A percentile compares a stretch with the other conserved stretches of the same genome.
phyloP scores from a whole-genome alignment of 176 grass and related monocot genomes.

The Elymus sibiricus region DNA sequence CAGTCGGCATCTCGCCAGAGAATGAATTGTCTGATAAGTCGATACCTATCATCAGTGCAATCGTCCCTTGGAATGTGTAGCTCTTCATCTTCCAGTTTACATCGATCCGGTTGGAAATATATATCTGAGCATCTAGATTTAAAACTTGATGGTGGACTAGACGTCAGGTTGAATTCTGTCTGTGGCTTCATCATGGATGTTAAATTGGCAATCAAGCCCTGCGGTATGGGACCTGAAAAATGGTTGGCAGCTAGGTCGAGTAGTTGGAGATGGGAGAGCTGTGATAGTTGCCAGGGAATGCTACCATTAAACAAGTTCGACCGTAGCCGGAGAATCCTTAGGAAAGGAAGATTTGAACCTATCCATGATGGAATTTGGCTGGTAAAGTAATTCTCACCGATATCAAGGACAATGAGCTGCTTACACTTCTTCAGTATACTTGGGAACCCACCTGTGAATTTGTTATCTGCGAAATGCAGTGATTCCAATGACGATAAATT shows the following conservation, averaged over 20 bases:
- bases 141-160: slow-evolving; percentile 5
- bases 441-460: slow-evolving; percentile 31
- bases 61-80: slow-evolving; percentile 11
- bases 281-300: slow-evolving; percentile 33
- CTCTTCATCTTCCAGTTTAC: slow-evolving; percentile 26
- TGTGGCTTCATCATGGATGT: slow-evolving; percentile 33
- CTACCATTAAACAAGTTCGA: slow-evolving; percentile 31
- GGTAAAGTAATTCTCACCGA: slow-evolving; percentile 30
- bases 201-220: background rate
- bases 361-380: slow-evolving; percentile 39
- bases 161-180: slow-evolving; percentile 23
- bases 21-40: slow-evolving; percentile 7
- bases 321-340: slow-evolving; percentile 36
- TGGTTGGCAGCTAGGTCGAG: slow-evolving; percentile 38
- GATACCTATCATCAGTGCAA: slow-evolving; percentile 4
- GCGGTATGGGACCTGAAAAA: slow-evolving; percentile 20
- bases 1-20: slow-evolving; percentile 4
- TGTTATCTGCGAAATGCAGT: slow-evolving; percentile 31
- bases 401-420: slow-evolving; percentile 30
- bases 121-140: background rate
- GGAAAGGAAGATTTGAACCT: slow-evolving; percentile 1
- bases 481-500: slow-evolving; percentile 21
- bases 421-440: slow-evolving; percentile 9
- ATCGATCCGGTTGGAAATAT: background rate
- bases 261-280: slow-evolving; percentile 33